Evolutionary conservation across 1,139 yeast species (phyloP), one percentile per base, ranked within the genome.

Genomic region (Williopsis jadinii): DNA sequence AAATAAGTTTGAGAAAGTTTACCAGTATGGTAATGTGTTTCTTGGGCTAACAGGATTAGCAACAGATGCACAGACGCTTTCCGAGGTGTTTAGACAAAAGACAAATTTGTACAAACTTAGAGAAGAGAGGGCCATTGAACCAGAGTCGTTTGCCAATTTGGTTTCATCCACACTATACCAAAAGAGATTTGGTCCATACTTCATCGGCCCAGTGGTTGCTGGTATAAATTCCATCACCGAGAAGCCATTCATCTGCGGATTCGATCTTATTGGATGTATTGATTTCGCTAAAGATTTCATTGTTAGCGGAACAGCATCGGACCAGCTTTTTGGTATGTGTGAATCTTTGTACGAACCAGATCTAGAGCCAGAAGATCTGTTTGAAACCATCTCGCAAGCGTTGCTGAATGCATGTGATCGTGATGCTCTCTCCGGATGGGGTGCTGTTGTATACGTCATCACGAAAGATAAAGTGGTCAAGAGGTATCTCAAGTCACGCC

Each of bases 401-500:
- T 69, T 94, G 49, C 71, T 92, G 67, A 88, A 85, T 62, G 97
- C 97, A 19, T 95, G 85, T 35, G 99, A 94, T 63, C 84, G 99
- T 71, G 98, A 94, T 67, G 95, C 97, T 8, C 73, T 94, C 50
- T 82, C 95, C 39, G 98, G 98, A 48, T 92, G 97, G 97, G 99
- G 99, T 57, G 97, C 95, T 12, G 85, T 86, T 30, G 98, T 94
- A 32, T 90, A 92, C 63, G 70, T 94, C 46, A 78, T 94, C 44
- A 87, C 96, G 42, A 90, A 90, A 68, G 97, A 92, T 62, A 84
- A 86, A 63, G 95, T 92, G 43, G 75, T 80, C 41, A 88, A 82
- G 68, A 79, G 95, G 61, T 80, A 84, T 56, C 77, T 94, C 66
- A 88, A 83, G 70, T 88, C 96, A 44, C 81, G 98, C 66, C 97